phyloP scores from a whole-genome alignment of 257 asterid genomes.

The Solanum raphanifolium region DNA sequence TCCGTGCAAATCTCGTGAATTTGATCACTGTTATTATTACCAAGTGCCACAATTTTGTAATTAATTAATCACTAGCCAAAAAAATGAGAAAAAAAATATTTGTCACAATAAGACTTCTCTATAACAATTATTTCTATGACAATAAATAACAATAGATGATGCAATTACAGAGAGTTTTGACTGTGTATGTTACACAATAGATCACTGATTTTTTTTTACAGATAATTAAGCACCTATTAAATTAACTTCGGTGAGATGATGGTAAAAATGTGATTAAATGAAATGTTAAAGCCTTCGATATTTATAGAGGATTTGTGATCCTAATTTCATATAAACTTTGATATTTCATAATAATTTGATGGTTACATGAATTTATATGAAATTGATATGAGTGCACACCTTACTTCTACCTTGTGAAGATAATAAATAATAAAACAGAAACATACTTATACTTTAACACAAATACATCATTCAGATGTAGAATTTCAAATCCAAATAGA shows the following conservation, averaged over 20 bases:
- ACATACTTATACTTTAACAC: not conserved
- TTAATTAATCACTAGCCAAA: too few relatives aligned
- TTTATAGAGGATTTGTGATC: too few relatives aligned
- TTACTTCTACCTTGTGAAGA: not conserved
- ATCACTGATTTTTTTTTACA: too few relatives aligned
- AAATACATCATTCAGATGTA: not conserved
- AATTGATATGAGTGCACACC: too few relatives aligned
- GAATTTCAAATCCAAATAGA: not conserved
- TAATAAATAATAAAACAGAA: not conserved
- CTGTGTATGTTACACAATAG: not conserved
- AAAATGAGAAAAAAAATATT: too few relatives aligned
- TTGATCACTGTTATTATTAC: too few relatives aligned
- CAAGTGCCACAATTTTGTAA: too few relatives aligned
- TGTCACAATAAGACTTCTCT: not conserved
- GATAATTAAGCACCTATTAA: not conserved
- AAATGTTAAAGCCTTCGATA: not conserved
- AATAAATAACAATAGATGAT: not conserved
- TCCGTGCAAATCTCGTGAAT: too few relatives aligned
- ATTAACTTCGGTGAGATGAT: not conserved
- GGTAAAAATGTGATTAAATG: not conserved
- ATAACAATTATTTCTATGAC: not conserved
- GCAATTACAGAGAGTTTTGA: not conserved
- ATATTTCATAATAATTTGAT: not conserved
- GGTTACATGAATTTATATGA: too few relatives aligned
- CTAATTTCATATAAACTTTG: too few relatives aligned